phyloP scores from a whole-genome alignment of 2,329 filamentous ascomycete species.

The Cyclaneusma minus region DNA sequence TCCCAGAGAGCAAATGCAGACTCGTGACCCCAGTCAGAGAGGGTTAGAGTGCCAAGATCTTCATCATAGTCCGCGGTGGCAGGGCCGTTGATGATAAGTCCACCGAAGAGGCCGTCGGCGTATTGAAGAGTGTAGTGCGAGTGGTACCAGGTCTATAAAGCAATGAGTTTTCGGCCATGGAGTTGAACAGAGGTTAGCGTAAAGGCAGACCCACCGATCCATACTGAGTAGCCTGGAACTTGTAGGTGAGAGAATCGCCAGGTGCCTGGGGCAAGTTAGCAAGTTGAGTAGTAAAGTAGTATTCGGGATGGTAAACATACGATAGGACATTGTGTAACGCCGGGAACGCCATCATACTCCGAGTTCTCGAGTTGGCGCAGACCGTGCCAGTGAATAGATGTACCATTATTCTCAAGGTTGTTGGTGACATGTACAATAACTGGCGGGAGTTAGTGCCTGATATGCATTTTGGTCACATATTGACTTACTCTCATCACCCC shows the following conservation, averaged over 20 bases:
- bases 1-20: constrained; percentile 13
- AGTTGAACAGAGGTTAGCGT: constrained; percentile 6
- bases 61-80: constrained; percentile 6
- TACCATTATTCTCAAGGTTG: constrained; percentile 25
- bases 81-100: constrained; percentile 33
- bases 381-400: constrained; percentile 35
- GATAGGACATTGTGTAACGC: constrained; percentile 50
- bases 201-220: constrained; percentile 14
- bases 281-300: no score
- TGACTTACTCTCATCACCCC: constrained; percentile 17
- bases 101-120: constrained; percentile 36
- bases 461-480: constrained; percentile 18
- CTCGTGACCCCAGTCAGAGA: constrained; percentile 16
- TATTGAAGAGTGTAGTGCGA: constrained; percentile 34
- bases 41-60: constrained; percentile 15
- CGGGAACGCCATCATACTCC: constrained; percentile 27
- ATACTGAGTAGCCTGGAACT: constrained; percentile 20
- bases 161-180: constrained; percentile 6
- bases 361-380: constrained; percentile 25
- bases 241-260: constrained; percentile 26
- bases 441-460: constrained; percentile 16
- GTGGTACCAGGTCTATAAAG: constrained; percentile 28
- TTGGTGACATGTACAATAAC: constrained; percentile 20
- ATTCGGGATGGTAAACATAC: no score
- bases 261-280: constrained; percentile 28